Evolutionary conservation across 306 rosid genomes (phyloP).

Genomic region (Begonia peltatifolia): DNA sequence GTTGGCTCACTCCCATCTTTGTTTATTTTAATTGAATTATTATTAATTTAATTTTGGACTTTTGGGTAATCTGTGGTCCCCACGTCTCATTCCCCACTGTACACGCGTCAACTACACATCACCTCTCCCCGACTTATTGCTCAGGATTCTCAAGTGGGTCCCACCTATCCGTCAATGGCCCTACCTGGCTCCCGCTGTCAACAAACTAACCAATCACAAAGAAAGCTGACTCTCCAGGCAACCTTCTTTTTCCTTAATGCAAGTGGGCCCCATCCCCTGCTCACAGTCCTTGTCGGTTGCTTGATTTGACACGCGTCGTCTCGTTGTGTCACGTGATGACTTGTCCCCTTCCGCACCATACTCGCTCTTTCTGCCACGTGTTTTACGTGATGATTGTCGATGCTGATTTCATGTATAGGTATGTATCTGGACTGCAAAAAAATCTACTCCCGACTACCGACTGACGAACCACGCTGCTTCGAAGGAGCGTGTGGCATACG

Average conservation of each 20-base stretch:
- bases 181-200: background rate
- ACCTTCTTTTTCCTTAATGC: background rate
- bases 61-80: background rate
- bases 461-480: no score
- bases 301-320: conserved; percentile 1
- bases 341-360: background rate
- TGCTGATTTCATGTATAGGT: no score
- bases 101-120: conserved; percentile 1
- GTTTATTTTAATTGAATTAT: no score
- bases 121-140: background rate
- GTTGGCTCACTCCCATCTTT: background rate
- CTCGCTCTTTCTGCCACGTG: no score
- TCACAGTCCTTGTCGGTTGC: background rate
- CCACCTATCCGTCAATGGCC: background rate
- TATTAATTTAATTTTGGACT: background rate
- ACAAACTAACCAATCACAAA: background rate
- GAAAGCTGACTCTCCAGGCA: background rate
- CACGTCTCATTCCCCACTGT: background rate
- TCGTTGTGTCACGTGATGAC: background rate
- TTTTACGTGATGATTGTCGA: no score
- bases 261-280: background rate
- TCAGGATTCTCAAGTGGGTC: background rate
- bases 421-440: no score
- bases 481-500: no score
- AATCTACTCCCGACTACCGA: no score